Base-by-base conservation (phyloP, 441 rosid genomes). In the Mallotus repandus region DNA sequence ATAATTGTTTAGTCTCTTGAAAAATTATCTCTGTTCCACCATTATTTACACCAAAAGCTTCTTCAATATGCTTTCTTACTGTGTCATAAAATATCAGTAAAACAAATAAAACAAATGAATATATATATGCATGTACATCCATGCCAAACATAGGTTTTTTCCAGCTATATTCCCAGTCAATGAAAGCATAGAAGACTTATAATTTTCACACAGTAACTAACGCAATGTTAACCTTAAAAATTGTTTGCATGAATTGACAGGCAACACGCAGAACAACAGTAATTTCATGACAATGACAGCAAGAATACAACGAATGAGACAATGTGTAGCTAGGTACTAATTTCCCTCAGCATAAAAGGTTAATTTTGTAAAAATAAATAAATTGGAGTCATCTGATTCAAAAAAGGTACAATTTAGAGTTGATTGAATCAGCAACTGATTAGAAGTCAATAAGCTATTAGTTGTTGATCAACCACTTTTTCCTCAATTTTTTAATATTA, bases 11-110 rank as follows among this genome's bases (percentile, higher is more conserved):
- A 9, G 66, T 74, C 60, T 67, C 87, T 77, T 74, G 70, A 79
- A 57, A 52, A 58, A 21, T 56, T 48, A 68, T 35, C 66, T 69
- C 76, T 29, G 52, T 75, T 84, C 74, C 80, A 68, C 52, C 66
- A 69, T 73, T 65, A 61, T 70, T 22, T 18, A 72, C 79, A 75
- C 94, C 88, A 78, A 88, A 87, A 25, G 91, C 85, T 76, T 88
- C 87, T 83, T 87, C 88, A 64, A 94, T 87, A 81, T 61, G 83
- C 2, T 67, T 64, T 82, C 85, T 88, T n/a, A 83, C 64, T 9
- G 80, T 83, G 83, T 88, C 97, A 75, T 64, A 88, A 76, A 91
- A 87, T 79, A 89, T 72, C 99, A 91, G 84, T 3, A 55, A 56
- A 64, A 60, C 48, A 70, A 77, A 1, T 72, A 22, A 45, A n/a